Base-by-base conservation (phyloP, 768 basidiomycete species). In the Hypholoma fasciculare region DNA sequence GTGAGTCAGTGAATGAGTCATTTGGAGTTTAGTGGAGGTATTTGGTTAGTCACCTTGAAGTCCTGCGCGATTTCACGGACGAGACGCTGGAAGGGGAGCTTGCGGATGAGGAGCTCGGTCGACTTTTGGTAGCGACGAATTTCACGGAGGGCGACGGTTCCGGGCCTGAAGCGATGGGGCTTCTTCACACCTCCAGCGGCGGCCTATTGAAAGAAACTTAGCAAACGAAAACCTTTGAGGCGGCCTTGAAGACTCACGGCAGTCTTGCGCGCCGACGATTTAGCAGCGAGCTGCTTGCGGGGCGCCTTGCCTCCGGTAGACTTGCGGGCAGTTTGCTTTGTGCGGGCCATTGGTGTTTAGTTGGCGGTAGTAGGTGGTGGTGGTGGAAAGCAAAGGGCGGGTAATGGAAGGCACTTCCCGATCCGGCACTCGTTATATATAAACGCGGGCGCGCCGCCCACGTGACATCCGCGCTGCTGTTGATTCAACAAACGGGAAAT, bases 31-130 rank as follows among this genome's bases (percentile, higher is more conserved):
- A n/a, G n/a, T n/a, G n/a, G n/a, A n/a, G n/a, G n/a, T n/a, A n/a
- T n/a, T n/a, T n/a, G n/a, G n/a, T n/a, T n/a, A n/a, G n/a, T n/a
- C n/a, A n/a, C 89, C 82, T 94, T 93, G 83, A 92, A 94, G 69
- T 93, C 92, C 76, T 92, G 90, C 34, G 92, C 90, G 65, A 94
- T 94, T 74, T 94, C 93, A 76, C 88, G 88, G 63, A 94, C 88
- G 46, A 94, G 86, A 62, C 92, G 86, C 79, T 94, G 90, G 88
- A 94, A 94, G 55, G 92, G 91, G 55, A 93, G 84, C 76, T 92
- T 94, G 69, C 90, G 84, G 70, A 94, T 92, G 54, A 94, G 80
- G 59, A 92, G 80, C 77, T 94, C 90, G 53, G 90, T 92, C 61
- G 89, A 91, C 78, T 90, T 91, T 77, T 94, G 92, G 82, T 93